Percentiles rank a stretch among this genome's conserved stretches.
Conservation (phyloP, 176 grass and related monocot species). For the Cenchrus americanus region DNA sequence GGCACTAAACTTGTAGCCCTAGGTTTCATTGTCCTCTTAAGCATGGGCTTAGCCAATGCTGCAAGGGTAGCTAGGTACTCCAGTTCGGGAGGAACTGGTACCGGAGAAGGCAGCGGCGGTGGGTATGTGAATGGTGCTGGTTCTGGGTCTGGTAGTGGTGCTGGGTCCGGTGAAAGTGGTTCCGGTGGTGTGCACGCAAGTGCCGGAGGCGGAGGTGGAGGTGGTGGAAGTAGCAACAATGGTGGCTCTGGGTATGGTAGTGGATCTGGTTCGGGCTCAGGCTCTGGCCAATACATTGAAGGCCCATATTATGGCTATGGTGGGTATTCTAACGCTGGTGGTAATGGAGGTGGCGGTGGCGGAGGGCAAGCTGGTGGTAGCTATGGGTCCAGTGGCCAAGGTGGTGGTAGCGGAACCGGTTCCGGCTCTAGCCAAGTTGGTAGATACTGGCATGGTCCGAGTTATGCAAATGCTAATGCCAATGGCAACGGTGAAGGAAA, state of each 20-base stretch:
- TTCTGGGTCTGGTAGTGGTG: background rate
- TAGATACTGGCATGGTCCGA: background rate
- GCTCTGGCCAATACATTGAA: background rate
- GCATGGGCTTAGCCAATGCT: constrained; percentile 26
- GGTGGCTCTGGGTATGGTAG: background rate
- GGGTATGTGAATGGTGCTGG: background rate
- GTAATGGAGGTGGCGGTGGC: background rate
- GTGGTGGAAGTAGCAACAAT: background rate
- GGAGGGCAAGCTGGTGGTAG: constrained; percentile 8
- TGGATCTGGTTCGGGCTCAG: background rate
- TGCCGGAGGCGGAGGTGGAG: background rate
- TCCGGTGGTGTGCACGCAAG: background rate
- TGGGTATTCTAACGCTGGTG: background rate
- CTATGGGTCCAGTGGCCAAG: constrained; percentile 3
- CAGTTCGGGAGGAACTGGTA: background rate
- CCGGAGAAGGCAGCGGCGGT: background rate
- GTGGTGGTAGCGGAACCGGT: background rate
- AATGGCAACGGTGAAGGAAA: constrained; percentile 17
- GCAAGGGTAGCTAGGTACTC: constrained; percentile 27
- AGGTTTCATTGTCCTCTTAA: constrained; percentile 21
- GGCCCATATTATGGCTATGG: background rate
- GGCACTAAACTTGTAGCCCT: background rate
- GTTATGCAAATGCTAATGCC: background rate
- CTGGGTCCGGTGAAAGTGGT: background rate
- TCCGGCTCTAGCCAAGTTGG: background rate